Percentiles rank a stretch among this genome's conserved stretches.
These are phyloP conservation scores for Dactylellina haptotyla DNA, from an alignment of 2,329 filamentous ascomycete genomes.

Conservation along the genomic window DNA sequence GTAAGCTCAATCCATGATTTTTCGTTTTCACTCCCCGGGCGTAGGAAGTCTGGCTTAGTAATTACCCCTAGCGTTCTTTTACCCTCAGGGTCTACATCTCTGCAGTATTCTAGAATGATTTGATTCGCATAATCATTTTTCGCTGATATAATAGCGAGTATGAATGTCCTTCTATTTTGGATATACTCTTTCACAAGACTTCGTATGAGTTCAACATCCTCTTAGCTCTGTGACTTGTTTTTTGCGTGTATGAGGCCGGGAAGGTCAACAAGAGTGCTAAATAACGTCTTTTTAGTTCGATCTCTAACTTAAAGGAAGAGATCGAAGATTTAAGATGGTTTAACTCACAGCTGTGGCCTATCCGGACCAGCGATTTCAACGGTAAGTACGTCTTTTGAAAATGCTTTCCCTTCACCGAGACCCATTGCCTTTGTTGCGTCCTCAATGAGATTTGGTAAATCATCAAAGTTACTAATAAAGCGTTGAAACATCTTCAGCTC, in stretches of 20 bases:
- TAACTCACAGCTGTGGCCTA: conserved; percentile 61
- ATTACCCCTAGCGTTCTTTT: conserved; percentile 68
- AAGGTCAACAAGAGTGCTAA: conserved; percentile 67
- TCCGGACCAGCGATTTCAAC: conserved; percentile 65
- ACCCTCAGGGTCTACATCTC: conserved; percentile 60
- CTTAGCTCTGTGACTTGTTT: conserved; percentile 63
- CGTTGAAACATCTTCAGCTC: conserved; percentile 61
- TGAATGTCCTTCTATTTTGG: conserved; percentile 67
- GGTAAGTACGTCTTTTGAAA: conserved; percentile 65
- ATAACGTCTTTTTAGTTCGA: background rate
- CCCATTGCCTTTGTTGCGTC: conserved; percentile 68
- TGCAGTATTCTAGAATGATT: conserved; percentile 67
- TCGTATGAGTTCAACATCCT: conserved; percentile 64
- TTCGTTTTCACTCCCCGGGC: conserved; percentile 62
- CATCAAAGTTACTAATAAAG: conserved; percentile 60
- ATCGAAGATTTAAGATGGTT: background rate
- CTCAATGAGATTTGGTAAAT: conserved; percentile 66
- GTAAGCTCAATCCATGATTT: conserved; percentile 58
- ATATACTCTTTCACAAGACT: conserved; percentile 69
- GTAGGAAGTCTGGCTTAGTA: conserved; percentile 67
- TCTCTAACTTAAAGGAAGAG: background rate
- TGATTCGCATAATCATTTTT: conserved; percentile 69
- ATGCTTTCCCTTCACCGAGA: conserved; percentile 60
- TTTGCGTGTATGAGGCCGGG: conserved; percentile 67
- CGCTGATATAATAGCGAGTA: conserved; percentile 68